Percentiles rank a stretch among this genome's conserved stretches.
Evolutionary conservation across 805 yeast genomes (phyloP).

Genomic region (Monosporozyma siamensis): DNA sequence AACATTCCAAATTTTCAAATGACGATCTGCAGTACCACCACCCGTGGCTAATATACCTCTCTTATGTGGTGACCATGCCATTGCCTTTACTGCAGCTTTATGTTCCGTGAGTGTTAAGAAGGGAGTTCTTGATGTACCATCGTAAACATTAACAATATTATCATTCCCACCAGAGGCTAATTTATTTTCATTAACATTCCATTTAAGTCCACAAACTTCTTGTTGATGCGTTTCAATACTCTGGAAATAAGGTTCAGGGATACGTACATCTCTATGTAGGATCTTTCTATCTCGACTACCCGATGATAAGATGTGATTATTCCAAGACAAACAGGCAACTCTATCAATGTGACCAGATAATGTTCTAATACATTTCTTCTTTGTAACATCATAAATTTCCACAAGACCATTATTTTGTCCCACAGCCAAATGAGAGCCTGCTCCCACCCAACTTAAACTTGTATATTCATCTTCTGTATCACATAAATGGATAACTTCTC

Average conservation of each 20-base stretch:
- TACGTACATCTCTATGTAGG: slow-evolving; percentile 83
- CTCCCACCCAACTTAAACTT: slow-evolving; percentile 84
- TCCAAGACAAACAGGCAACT: slow-evolving; percentile 88
- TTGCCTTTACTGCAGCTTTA: slow-evolving; percentile 91
- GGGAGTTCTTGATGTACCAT: slow-evolving; percentile 59
- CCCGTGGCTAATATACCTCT: slow-evolving; percentile 90
- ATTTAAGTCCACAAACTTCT: slow-evolving; percentile 91
- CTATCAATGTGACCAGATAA: slow-evolving; percentile 87
- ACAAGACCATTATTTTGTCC: slow-evolving; percentile 84
- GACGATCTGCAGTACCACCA: slow-evolving; percentile 92
- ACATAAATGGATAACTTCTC: slow-evolving; percentile 72
- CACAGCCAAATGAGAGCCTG: slow-evolving; percentile 89
- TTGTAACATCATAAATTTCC: slow-evolving; percentile 89
- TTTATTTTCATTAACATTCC: slow-evolving; percentile 88
- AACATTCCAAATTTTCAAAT: slow-evolving; percentile 88
- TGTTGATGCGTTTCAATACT: slow-evolving; percentile 71
- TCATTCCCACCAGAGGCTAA: slow-evolving; percentile 96
- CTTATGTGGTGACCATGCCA: slow-evolving; percentile 97
- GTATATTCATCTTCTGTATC: slow-evolving; percentile 71
- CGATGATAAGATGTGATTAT: slow-evolving; percentile 75
- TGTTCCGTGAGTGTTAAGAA: slow-evolving; percentile 70
- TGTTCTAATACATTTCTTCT: slow-evolving; percentile 72
- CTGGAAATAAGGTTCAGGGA: slow-evolving; percentile 70
- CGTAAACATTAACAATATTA: slow-evolving; percentile 79
- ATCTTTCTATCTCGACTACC: slow-evolving; percentile 84